phyloP scores from a whole-genome alignment of 768 basidiomycete genomes.

The Sistotremastrum niveocremeum region DNA sequence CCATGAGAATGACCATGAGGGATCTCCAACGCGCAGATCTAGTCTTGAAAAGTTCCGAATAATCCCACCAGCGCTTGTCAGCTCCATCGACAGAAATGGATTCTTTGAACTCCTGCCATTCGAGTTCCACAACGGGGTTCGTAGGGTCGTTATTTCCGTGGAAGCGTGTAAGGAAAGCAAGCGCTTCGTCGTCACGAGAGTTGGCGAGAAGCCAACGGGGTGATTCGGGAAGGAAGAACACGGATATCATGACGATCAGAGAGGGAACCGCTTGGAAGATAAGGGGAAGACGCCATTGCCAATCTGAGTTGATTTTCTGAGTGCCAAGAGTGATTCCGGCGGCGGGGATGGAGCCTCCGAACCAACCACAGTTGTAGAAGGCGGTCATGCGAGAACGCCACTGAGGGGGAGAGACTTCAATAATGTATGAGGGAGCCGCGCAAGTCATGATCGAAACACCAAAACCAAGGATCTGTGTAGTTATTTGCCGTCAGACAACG shows the following conservation, averaged over 20 bases:
- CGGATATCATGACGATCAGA: constrained; percentile 17
- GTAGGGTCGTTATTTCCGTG: constrained; percentile 38
- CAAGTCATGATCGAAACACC: constrained; percentile 27
- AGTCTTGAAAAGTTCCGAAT: constrained; percentile 35
- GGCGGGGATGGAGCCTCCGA: constrained; percentile 9
- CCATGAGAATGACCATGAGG: constrained; percentile 37
- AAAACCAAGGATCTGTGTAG: constrained; percentile 29
- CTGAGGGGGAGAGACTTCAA: constrained; percentile 48
- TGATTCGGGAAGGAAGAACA: constrained; percentile 26
- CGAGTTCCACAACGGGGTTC: constrained; percentile 35
- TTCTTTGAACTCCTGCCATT: constrained; percentile 40
- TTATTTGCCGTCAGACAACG: constrained; percentile 6
- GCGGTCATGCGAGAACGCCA: constrained; percentile 40
- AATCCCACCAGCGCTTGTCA: constrained; percentile 47
- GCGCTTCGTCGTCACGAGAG: constrained; percentile 35
- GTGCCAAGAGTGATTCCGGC: constrained; percentile 12
- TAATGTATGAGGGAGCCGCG: constrained; percentile 29
- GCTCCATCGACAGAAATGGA: constrained; percentile 34
- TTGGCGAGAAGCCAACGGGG: constrained; percentile 42
- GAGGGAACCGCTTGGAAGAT: constrained; percentile 39
- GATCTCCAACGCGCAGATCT: constrained; percentile 32
- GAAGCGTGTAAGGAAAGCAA: constrained; percentile 33
- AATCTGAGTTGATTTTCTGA: constrained; percentile 22
- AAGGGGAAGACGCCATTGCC: constrained; percentile 39
- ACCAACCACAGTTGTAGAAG: constrained; percentile 23